phyloP scores from a whole-genome alignment of 1,139 yeast species.

The Geotrichum aggregatum region DNA sequence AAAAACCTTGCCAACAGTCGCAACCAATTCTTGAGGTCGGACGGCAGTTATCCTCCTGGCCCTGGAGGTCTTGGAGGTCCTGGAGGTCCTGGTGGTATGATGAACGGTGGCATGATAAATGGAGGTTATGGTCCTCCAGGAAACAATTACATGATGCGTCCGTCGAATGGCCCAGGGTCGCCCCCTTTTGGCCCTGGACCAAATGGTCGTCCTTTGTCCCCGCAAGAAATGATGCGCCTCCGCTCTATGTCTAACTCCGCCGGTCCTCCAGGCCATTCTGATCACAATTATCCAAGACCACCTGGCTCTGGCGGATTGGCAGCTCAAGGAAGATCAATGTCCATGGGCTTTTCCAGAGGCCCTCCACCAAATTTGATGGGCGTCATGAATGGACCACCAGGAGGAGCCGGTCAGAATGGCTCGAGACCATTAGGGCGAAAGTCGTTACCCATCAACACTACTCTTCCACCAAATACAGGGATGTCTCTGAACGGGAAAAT shows the following conservation, averaged over 20 bases:
- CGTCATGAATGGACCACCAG: neutral
- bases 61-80: constrained; percentile 19
- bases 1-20: constrained; percentile 35
- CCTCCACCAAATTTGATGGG: constrained; percentile 1
- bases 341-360: constrained; percentile 4
- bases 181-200: constrained; percentile 2
- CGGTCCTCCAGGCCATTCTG: neutral
- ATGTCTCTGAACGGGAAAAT: neutral
- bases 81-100: constrained; percentile 16
- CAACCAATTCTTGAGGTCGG: constrained; percentile 29
- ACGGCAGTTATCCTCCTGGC: constrained; percentile 26
- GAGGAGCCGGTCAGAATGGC: neutral
- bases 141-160: neutral
- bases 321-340: constrained; percentile 11
- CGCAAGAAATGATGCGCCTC: constrained; percentile 4
- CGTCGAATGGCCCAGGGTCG: constrained; percentile 16
- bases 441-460: neutral
- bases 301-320: neutral
- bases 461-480: neutral
- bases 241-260: neutral
- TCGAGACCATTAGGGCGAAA: neutral
- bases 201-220: constrained; percentile 5
- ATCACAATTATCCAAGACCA: neutral
- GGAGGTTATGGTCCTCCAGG: neutral
- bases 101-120: neutral